Evolutionary conservation across 23 red algal species (phyloP), one percentile per base, ranked within the genome.

Genomic region (Gracilariopsis chorda): DNA sequence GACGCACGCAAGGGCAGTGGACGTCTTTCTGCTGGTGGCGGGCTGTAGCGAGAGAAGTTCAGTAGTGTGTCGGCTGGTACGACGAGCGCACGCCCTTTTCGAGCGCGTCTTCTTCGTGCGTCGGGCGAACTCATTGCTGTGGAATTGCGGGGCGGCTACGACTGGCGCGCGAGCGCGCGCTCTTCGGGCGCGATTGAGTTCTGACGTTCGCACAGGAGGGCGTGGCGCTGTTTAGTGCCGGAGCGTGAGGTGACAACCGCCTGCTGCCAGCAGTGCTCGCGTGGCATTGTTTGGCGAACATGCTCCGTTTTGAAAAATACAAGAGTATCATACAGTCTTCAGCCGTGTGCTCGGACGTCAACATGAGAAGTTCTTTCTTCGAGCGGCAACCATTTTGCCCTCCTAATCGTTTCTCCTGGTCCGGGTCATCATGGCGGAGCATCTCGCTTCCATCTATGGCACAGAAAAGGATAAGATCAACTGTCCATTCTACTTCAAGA

Each of bases 401-500:
- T 53, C 49, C 49, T 20, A 13, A 53, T 20, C 13, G 13, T 20
- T 20, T 20, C 49, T 13, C 49, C 20, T 20, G 13, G 49, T 53
- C 49, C 49, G 13, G 49, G 13, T 14, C 63, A 63, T 10, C 37
- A 95, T 95, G 92, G 92, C 92, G 42, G 82, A 95, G 71, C 92
- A 88, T 40, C 77, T 89, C 24, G 92, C 67, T n/a, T 51, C 82
- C 23, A 89, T 95, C 45, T 87, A 90, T 68, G 92, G 92, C 49
- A 96, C 88, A 1, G 94, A 96, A 51, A 79, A 84, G 21, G 94
- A 96, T 52, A 68, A 85, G 51, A 49, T 87, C 45, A 92, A 92
- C 61, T 96, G 94, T 79, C 88, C 94, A 30, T 92, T 92, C 56
- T 96, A 92, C 70, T 78, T 74, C 64, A 96, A 96, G 81, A 92